Base-by-base conservation (phyloP, 2,329 filamentous ascomycete species). In the Xylaria sp. region DNA sequence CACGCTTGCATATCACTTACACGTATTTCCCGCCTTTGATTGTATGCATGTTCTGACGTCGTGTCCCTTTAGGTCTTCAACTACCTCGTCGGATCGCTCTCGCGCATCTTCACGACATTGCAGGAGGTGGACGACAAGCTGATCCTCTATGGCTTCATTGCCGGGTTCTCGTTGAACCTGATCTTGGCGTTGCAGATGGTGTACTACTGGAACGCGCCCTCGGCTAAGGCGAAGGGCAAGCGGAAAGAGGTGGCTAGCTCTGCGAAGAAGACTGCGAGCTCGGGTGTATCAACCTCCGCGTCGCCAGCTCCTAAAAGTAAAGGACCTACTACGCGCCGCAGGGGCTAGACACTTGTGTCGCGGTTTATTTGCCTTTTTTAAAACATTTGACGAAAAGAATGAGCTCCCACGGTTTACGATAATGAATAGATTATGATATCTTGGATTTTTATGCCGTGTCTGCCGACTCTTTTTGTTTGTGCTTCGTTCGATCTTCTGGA, bases 91-190 rank as follows among this genome's bases (percentile, higher is more conserved):
- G 94, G 95, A 46, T 96, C 92, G 49, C 84, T 97, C 60, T 90
- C 91, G 30, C 90, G 94, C 72, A 96, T 99, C 78, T 99, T 97
- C 76, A 99, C 94, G 37, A 99, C 95, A 7, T 80, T 99, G 59
- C 92, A 97, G 72, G 94, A 99, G 79, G 94, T 99, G 61, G 90
- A 96, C 74, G 94, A 99, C 76, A 92, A 92, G 76, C 82, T 97
- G 60, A 97, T 99, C 69, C 83, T 99, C 30, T 97, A 96, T 77
- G 90, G 92, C 54, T 97, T 96, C 80, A 78, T 97, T 58, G 91
- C 92, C 6, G 94, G 92, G 34, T 97, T 97, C 73, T 77, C 80
- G n/a, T 84, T 99, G 68, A 99, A 99, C 76, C 80, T 87, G 59
- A 83, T 99, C 59, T 81, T 99, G 59, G 92, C 92, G 11, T 76